A percentile compares a stretch with the other conserved stretches of the same genome.
Evolutionary conservation across 306 rosid species (phyloP).

Genomic region (Malus asiatica): DNA sequence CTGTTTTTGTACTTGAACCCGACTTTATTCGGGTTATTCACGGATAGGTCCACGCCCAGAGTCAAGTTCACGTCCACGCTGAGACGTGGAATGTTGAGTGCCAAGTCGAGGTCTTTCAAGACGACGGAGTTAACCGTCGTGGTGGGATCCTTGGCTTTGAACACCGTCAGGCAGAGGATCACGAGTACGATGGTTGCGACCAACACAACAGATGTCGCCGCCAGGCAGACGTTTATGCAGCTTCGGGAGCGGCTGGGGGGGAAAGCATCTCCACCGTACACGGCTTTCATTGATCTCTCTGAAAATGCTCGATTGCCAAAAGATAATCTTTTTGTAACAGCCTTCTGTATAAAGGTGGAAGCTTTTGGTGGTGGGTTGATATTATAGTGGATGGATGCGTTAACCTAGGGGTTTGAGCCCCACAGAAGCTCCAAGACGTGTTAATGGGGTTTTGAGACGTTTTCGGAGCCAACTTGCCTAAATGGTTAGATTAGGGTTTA

Average conservation of each 20-base stretch:
- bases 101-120: slow-evolving; percentile 22
- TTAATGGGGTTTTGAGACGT: neutral
- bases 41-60: slow-evolving; percentile 24
- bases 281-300: neutral
- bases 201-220: neutral
- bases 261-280: neutral
- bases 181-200: slow-evolving; percentile 1
- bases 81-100: slow-evolving; percentile 4
- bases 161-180: slow-evolving; percentile 40
- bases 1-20: slow-evolving; percentile 36
- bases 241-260: slow-evolving; percentile 1
- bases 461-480: too few species aligned
- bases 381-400: neutral
- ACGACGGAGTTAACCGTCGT: slow-evolving; percentile 17
- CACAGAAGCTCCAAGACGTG: neutral
- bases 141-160: slow-evolving; percentile 37
- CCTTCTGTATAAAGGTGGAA: neutral
- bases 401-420: neutral
- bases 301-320: neutral
- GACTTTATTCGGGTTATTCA: slow-evolving; percentile 45
- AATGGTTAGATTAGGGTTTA: too few species aligned
- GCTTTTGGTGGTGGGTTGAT: neutral
- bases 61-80: slow-evolving; percentile 38
- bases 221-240: slow-evolving; percentile 20
- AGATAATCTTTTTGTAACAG: neutral